phyloP scores from a whole-genome alignment of 2,329 filamentous ascomycete genomes.

The Shiraia sp. region DNA sequence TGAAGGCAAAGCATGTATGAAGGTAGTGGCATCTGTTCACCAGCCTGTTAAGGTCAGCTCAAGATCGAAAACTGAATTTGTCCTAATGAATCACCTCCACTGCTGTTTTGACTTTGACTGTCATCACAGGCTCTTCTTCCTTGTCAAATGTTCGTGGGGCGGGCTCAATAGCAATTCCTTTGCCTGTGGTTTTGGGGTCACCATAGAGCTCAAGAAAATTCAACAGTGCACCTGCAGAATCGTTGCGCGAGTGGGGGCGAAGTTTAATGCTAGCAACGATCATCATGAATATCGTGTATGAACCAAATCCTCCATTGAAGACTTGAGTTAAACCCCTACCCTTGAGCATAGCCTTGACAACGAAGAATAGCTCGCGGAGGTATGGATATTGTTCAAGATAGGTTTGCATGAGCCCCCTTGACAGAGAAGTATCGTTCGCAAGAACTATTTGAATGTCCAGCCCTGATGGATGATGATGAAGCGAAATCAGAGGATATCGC shows the following conservation, averaged over 20 bases:
- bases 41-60: conserved; percentile 11
- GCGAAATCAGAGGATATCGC: conserved; percentile 47
- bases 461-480: conserved; percentile 53
- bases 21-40: conserved; percentile 18
- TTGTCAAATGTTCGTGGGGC: conserved; percentile 51
- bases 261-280: conserved; percentile 58
- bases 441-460: conserved; percentile 58
- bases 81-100: conserved; percentile 24
- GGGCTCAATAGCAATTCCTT: conserved; percentile 57
- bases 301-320: conserved; percentile 54
- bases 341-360: conserved; percentile 56
- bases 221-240: conserved; percentile 51
- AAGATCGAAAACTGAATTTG: neutral
- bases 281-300: conserved; percentile 62
- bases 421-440: conserved; percentile 45
- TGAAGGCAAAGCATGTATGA: conserved; percentile 56
- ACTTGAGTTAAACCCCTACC: conserved; percentile 55
- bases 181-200: conserved; percentile 49
- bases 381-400: conserved; percentile 56
- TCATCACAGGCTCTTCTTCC: conserved; percentile 19
- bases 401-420: conserved; percentile 49
- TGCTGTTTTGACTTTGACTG: conserved; percentile 13
- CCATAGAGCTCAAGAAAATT: conserved; percentile 56
- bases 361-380: conserved; percentile 54
- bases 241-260: conserved; percentile 35